Percentiles rank a stretch among this genome's conserved stretches.
phyloP scores from a whole-genome alignment of 2,329 filamentous ascomycete species.

The Lasiodiplodia gonubiensis region DNA sequence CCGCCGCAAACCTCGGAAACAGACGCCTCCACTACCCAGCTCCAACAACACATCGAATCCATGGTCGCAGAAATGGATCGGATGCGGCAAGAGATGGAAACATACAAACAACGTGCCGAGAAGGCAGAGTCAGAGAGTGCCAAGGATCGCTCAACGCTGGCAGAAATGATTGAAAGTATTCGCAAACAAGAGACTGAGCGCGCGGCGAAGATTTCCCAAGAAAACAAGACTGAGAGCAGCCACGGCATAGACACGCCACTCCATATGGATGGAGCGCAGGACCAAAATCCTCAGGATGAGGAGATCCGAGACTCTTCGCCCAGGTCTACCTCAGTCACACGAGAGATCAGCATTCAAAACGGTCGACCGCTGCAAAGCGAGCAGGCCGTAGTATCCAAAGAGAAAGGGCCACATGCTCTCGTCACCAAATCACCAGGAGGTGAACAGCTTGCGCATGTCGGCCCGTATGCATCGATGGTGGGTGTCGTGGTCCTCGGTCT shows the following conservation, averaged over 20 bases:
- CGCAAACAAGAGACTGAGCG: slow-evolving; percentile 68
- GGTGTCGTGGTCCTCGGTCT: slow-evolving; percentile 49
- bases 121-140: slow-evolving; percentile 79
- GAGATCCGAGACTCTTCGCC: slow-evolving; percentile 21
- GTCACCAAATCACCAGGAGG: slow-evolving; percentile 35
- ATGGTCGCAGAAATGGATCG: slow-evolving; percentile 82
- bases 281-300: slow-evolving; percentile 22
- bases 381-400: slow-evolving; percentile 36
- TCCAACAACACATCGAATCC: slow-evolving; percentile 74
- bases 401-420: slow-evolving; percentile 35
- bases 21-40: slow-evolving; percentile 52
- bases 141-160: slow-evolving; percentile 73
- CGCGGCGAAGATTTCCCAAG: slow-evolving; percentile 49
- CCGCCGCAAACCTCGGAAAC: slow-evolving; percentile 41
- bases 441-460: slow-evolving; percentile 41
- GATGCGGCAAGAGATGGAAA: slow-evolving; percentile 79
- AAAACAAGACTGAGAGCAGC: slow-evolving; percentile 38
- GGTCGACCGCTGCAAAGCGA: slow-evolving; percentile 37
- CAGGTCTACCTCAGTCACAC: slow-evolving; percentile 5
- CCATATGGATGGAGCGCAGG: slow-evolving; percentile 34
- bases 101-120: slow-evolving; percentile 78
- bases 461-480: slow-evolving; percentile 46
- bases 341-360: slow-evolving; percentile 37
- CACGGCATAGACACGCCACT: slow-evolving; percentile 28
- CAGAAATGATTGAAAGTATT: slow-evolving; percentile 86